These are phyloP conservation scores for Geotrichum klebahnii DNA, from an alignment of 1,139 yeast species.

Conservation along the genomic window DNA sequence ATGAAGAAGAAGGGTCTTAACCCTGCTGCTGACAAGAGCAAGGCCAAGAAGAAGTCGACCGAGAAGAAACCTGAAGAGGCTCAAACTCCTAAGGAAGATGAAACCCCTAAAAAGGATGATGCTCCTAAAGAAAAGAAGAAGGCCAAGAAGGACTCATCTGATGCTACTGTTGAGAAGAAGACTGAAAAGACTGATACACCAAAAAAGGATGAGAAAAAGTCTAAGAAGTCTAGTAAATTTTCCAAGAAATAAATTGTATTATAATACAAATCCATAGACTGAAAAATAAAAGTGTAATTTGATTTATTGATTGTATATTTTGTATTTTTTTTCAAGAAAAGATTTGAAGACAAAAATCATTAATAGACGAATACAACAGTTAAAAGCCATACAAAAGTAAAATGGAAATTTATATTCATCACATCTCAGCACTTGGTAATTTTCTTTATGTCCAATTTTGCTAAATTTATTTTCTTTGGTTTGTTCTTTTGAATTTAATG, in stretches of 20 bases:
- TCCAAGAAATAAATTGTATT: slow-evolving; percentile 16
- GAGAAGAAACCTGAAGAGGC: slow-evolving; percentile 15
- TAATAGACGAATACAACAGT: too few relatives aligned
- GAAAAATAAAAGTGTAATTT: not conserved
- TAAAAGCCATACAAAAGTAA: too few relatives aligned
- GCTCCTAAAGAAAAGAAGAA: not conserved
- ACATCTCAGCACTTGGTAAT: too few relatives aligned
- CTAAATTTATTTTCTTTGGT: too few relatives aligned
- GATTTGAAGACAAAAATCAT: too few relatives aligned
- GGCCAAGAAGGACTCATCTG: slow-evolving; percentile 6
- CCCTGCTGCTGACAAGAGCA: slow-evolving; percentile 47
- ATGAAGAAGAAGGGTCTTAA: slow-evolving; percentile 79
- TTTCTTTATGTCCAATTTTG: too few relatives aligned
- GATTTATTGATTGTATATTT: too few relatives aligned
- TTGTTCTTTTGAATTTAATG: too few relatives aligned
- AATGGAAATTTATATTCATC: too few relatives aligned
- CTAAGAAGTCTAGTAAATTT: slow-evolving; percentile 16
- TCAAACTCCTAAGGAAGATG: not conserved
- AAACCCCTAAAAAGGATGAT: not conserved
- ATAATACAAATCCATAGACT: slow-evolving; percentile 3
- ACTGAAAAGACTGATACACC: not conserved
- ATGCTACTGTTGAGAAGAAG: not conserved
- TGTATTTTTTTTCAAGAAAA: too few relatives aligned
- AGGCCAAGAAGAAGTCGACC: slow-evolving; percentile 24
- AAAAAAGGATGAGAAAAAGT: slow-evolving; percentile 16